phyloP scores from a whole-genome alignment of 1,139 yeast genomes.

The Lipomyces yarrowii region DNA sequence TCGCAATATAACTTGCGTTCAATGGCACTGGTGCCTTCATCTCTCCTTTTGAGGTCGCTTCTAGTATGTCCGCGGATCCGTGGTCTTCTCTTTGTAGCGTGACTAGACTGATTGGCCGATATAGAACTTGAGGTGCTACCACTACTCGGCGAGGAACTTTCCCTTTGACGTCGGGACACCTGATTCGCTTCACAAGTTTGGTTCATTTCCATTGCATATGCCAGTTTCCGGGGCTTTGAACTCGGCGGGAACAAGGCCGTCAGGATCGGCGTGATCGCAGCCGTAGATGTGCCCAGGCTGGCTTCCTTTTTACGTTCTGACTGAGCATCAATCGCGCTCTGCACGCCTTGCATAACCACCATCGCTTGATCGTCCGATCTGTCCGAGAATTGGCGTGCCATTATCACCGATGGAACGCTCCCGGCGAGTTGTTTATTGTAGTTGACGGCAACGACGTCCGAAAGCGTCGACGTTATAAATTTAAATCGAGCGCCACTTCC shows the following conservation, averaged over 20 bases:
- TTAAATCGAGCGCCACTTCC: constrained; percentile 31
- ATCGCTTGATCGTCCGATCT: constrained; percentile 26
- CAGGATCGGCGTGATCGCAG: not conserved
- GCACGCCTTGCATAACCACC: constrained; percentile 31
- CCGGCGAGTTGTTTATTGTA: constrained; percentile 36
- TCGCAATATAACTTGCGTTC: not conserved
- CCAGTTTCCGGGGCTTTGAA: not conserved
- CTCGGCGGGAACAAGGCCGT: not conserved
- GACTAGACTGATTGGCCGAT: not conserved
- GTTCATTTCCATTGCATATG: not conserved
- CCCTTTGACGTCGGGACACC: not conserved
- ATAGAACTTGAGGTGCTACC: not conserved
- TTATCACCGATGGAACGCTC: constrained; percentile 33
- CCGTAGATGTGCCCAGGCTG: not conserved
- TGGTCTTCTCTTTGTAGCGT: not conserved
- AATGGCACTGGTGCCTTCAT: not conserved
- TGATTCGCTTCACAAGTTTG: not conserved
- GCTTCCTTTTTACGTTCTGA: not conserved
- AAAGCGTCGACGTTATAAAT: constrained; percentile 32
- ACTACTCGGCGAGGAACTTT: not conserved
- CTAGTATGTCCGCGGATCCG: not conserved
- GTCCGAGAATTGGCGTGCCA: constrained; percentile 35
- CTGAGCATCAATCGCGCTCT: constrained; percentile 28
- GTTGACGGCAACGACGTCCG: constrained; percentile 34
- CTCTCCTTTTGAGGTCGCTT: not conserved